Conservation (phyloP, 2,329 filamentous ascomycete genomes). For the Chaetomiaceae sp. region DNA sequence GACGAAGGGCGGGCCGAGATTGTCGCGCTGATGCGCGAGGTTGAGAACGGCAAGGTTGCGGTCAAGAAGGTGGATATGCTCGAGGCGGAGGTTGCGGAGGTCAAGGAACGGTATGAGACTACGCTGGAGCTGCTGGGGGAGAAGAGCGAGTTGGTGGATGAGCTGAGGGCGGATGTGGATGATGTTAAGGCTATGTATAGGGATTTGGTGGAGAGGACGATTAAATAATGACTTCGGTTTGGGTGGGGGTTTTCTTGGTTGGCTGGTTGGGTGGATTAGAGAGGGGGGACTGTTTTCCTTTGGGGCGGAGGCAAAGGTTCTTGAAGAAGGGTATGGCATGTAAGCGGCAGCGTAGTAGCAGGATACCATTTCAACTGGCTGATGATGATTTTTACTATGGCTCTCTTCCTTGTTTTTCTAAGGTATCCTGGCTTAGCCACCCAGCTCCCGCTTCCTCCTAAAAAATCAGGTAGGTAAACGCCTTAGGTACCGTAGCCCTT, state of each 20-base stretch:
- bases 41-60: slow-evolving; percentile 62
- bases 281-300: too few species aligned
- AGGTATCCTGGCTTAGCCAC: slow-evolving; percentile 8
- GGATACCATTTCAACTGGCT: slow-evolving; percentile 6
- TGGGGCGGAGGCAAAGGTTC: too few species aligned
- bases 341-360: neutral
- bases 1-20: slow-evolving; percentile 91
- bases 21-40: slow-evolving; percentile 82
- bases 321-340: neutral
- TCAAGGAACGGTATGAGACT: slow-evolving; percentile 79
- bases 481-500: too few species aligned
- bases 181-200: slow-evolving; percentile 97
- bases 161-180: slow-evolving; percentile 79
- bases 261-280: too few species aligned
- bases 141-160: slow-evolving; percentile 92
- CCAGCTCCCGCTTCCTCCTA: too few species aligned
- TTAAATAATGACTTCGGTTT: slow-evolving; percentile 31
- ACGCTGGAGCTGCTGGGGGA: slow-evolving; percentile 93
- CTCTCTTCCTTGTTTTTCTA: neutral
- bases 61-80: slow-evolving; percentile 58
- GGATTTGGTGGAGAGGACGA: slow-evolving; percentile 81
- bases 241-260: neutral
- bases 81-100: slow-evolving; percentile 60
- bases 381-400: neutral
- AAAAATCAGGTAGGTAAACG: too few species aligned